phyloP scores from a whole-genome alignment of 352 stramenopile genomes.

The Sclerospora graminicola region DNA sequence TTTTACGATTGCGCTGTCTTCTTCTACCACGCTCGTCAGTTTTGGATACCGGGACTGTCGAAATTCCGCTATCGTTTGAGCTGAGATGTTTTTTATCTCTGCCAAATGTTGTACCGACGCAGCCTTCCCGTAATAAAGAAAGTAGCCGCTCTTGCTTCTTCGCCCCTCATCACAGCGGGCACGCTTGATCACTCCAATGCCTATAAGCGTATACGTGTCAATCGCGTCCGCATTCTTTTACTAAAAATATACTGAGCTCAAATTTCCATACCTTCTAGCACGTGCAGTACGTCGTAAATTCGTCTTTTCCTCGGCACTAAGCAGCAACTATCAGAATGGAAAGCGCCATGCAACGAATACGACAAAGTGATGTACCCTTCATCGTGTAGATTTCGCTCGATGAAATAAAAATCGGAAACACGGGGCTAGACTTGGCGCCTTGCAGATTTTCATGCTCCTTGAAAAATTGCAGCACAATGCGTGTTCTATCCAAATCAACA shows the following conservation, averaged over 20 bases:
- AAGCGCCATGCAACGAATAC: neutral
- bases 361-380: conserved; percentile 26
- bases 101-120: conserved; percentile 30
- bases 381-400: conserved; percentile 58
- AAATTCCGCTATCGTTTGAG: conserved; percentile 12
- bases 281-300: conserved; percentile 71
- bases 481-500: conserved; percentile 23
- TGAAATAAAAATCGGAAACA: conserved; percentile 39
- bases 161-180: conserved; percentile 21
- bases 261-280: conserved; percentile 50
- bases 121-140: conserved; percentile 46
- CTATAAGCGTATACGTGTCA: conserved; percentile 15
- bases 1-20: conserved; percentile 36
- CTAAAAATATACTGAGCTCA: neutral
- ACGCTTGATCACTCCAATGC: conserved; percentile 52
- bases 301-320: conserved; percentile 55
- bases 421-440: neutral
- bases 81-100: conserved; percentile 19
- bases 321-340: conserved; percentile 4
- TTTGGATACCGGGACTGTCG: conserved; percentile 3
- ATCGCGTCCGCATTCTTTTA: neutral
- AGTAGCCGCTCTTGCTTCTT: conserved; percentile 30
- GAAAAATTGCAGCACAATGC: conserved; percentile 49
- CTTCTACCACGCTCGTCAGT: conserved; percentile 12
- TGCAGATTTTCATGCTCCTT: conserved; percentile 42